Evolutionary conservation across 305 asterid genomes (phyloP).

Genomic region (Fraxinus nigra): DNA sequence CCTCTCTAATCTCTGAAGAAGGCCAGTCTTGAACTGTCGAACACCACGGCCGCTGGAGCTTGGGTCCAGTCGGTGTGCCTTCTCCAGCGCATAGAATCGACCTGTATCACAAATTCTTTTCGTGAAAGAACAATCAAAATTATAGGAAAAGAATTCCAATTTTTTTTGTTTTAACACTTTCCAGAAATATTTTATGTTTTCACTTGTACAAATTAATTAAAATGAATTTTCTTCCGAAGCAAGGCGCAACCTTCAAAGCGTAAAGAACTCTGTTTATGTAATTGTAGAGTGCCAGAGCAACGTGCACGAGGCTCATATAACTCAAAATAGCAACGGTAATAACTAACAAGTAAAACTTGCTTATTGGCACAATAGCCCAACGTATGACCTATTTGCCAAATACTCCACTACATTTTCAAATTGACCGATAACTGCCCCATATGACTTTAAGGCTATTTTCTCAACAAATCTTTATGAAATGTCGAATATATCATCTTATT

Average conservation of each 20-base stretch:
- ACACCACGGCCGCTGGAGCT: constrained; percentile 99
- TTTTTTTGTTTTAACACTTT: background rate
- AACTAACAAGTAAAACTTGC: background rate
- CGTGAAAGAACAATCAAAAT: background rate
- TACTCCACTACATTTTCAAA: background rate
- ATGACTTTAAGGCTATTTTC: background rate
- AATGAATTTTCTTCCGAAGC: background rate
- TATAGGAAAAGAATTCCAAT: background rate
- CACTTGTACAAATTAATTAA: background rate
- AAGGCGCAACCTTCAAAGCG: background rate
- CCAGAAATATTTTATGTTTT: background rate
- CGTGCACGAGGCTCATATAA: background rate
- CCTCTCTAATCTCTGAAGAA: constrained; percentile 87
- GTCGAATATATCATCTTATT: background rate
- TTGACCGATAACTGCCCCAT: background rate
- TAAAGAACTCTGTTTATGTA: background rate
- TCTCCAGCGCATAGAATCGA: constrained; percentile 96
- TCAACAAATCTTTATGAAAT: background rate
- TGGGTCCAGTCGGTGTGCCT: constrained; percentile 92
- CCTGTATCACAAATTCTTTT: constrained; percentile 36
- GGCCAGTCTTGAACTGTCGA: constrained; percentile 95
- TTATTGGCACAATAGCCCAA: background rate
- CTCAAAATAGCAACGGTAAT: background rate
- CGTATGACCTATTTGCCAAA: background rate
- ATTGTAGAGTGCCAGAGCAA: background rate